These are phyloP conservation scores for Yarrowia deformans DNA, from an alignment of 805 yeast species.

Conservation along the genomic window DNA sequence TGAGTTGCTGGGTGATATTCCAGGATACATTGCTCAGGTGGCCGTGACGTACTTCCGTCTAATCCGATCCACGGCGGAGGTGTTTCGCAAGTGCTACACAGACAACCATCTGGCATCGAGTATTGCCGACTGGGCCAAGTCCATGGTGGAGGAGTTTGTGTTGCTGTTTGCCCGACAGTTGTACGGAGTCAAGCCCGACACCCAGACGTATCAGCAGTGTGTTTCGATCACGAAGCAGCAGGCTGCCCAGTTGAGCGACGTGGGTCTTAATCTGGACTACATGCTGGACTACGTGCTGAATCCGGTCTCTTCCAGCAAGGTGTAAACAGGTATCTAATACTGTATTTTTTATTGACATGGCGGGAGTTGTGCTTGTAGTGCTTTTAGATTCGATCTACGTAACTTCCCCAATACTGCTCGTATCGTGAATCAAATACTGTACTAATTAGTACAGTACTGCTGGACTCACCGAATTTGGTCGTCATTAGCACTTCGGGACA, in stretches of 20 bases:
- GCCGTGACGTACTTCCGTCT: constrained; percentile 69
- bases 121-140: constrained; percentile 79
- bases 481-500: no score
- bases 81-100: constrained; percentile 55
- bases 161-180: constrained; percentile 70
- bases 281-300: constrained; percentile 52
- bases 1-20: constrained; percentile 62
- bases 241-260: constrained; percentile 64
- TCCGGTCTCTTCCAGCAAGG: neutral
- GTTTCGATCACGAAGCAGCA: constrained; percentile 64
- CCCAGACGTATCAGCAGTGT: constrained; percentile 63
- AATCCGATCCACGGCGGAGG: constrained; percentile 62
- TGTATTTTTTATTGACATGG: neutral
- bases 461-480: no score
- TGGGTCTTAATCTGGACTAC: constrained; percentile 78
- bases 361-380: no score
- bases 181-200: constrained; percentile 63
- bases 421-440: no score
- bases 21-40: constrained; percentile 63
- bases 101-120: constrained; percentile 58
- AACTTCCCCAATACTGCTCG: no score
- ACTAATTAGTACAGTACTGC: no score
- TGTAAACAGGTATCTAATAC: neutral
- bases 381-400: no score
- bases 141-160: constrained; percentile 67